A percentile compares a stretch with the other conserved stretches of the same genome.
phyloP scores from a whole-genome alignment of 176 grass and related monocot species.

The Otatea glauca region DNA sequence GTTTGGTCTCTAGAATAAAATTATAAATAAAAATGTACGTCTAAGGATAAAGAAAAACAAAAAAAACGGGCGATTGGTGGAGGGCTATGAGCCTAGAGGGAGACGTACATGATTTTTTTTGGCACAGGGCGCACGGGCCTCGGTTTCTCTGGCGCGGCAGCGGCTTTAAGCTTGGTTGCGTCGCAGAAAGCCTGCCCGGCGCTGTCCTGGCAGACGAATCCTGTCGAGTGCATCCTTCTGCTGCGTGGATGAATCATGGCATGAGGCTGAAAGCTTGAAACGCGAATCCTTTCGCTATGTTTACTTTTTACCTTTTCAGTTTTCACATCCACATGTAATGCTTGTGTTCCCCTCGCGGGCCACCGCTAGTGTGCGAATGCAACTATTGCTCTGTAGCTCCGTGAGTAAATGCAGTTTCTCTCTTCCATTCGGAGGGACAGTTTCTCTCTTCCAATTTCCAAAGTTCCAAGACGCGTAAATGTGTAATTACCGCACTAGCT shows the following conservation, averaged over 20 bases:
- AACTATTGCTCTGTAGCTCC: background rate
- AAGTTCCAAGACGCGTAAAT: background rate
- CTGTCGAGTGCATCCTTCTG: background rate
- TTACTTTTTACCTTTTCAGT: background rate
- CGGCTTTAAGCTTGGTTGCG: background rate
- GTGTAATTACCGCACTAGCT: background rate
- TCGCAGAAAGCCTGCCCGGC: background rate
- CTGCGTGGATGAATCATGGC: background rate
- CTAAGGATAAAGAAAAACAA: too few relatives aligned
- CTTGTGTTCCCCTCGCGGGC: background rate
- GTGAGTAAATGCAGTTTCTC: background rate
- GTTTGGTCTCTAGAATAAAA: too few relatives aligned
- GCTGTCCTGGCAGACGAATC: background rate
- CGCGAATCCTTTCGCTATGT: background rate
- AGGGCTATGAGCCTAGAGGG: too few relatives aligned
- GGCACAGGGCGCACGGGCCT: background rate
- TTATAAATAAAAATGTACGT: too few relatives aligned
- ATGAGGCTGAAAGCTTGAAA: background rate
- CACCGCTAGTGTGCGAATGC: background rate
- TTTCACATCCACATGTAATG: background rate
- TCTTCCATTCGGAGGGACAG: background rate
- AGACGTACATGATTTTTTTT: background rate
- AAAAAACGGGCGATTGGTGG: too few relatives aligned
- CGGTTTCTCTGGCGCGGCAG: background rate
- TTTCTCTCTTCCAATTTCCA: too few relatives aligned